These are phyloP conservation scores for Cercospora sp. DNA, from an alignment of 2,329 filamentous ascomycete genomes.

Conservation along the genomic window DNA sequence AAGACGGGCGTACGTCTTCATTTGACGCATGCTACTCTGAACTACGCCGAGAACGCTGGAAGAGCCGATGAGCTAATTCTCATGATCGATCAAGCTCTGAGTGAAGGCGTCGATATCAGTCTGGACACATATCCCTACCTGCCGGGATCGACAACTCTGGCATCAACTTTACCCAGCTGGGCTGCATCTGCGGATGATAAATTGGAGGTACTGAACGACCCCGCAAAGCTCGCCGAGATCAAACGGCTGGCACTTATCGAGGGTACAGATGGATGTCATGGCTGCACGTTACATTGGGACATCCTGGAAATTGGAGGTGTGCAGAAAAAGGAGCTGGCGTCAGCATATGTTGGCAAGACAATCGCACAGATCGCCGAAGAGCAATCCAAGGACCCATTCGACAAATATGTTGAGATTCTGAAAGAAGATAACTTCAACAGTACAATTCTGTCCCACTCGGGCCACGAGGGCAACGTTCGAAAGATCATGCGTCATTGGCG, in stretches of 20 bases:
- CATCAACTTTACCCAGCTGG: slow-evolving; percentile 31
- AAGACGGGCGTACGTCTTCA: slow-evolving; percentile 33
- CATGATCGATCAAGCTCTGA: slow-evolving; percentile 32
- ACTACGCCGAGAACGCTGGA: slow-evolving; percentile 34
- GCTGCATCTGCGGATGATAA: slow-evolving; percentile 28
- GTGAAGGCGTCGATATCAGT: slow-evolving; percentile 30
- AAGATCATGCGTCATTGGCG: slow-evolving; percentile 31
- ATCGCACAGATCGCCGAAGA: slow-evolving; percentile 31
- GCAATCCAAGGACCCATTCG: slow-evolving; percentile 29
- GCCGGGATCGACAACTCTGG: slow-evolving; percentile 33
- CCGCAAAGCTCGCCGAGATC: slow-evolving; percentile 26
- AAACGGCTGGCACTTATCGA: slow-evolving; percentile 27
- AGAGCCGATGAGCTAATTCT: slow-evolving; percentile 30
- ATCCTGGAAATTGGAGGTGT: slow-evolving; percentile 35
- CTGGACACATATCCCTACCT: slow-evolving; percentile 36
- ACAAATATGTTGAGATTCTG: slow-evolving; percentile 32
- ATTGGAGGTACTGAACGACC: slow-evolving; percentile 27
- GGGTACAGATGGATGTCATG: slow-evolving; percentile 34
- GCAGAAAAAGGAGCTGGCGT: slow-evolving; percentile 22
- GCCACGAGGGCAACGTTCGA: slow-evolving; percentile 34
- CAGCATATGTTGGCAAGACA: slow-evolving; percentile 32
- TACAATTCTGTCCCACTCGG: slow-evolving; percentile 33
- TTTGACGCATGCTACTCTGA: slow-evolving; percentile 35
- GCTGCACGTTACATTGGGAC: slow-evolving; percentile 33
- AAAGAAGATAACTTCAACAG: slow-evolving; percentile 33